phyloP scores from a whole-genome alignment of 2,329 filamentous ascomycete genomes.

The Amauroascus verrucosus region DNA sequence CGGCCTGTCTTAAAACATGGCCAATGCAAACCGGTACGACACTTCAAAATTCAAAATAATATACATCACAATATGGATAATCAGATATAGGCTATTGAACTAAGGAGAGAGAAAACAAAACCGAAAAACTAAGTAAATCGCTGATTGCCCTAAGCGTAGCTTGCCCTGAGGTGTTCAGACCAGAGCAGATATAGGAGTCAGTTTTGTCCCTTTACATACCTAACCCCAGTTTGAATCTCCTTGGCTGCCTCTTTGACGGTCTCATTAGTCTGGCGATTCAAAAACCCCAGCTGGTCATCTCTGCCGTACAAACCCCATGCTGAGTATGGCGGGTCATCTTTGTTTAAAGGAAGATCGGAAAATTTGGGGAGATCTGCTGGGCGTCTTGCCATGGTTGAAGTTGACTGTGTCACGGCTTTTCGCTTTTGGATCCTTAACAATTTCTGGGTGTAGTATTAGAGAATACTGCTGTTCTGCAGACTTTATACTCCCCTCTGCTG shows the following conservation, averaged over 20 bases:
- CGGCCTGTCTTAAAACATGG: background rate
- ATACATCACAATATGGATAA: background rate
- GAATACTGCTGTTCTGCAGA: background rate
- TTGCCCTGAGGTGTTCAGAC: background rate
- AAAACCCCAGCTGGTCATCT: conserved; percentile 49
- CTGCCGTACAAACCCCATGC: conserved; percentile 46
- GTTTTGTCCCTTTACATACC: conserved; percentile 19
- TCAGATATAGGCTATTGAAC: no score
- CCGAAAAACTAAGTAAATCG: no score
- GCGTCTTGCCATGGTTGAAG: conserved; percentile 10
- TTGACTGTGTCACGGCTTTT: no score
- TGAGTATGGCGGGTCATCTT: conserved; percentile 14
- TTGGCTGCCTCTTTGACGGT: conserved; percentile 44
- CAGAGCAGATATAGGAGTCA: background rate
- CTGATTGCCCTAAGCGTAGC: no score
- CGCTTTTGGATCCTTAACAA: no score
- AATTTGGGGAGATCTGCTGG: conserved; percentile 15
- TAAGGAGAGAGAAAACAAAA: no score
- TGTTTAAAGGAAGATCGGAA: conserved; percentile 16
- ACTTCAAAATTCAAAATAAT: background rate
- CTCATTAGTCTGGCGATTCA: conserved; percentile 51
- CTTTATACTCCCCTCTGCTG: background rate
- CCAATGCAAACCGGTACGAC: no score
- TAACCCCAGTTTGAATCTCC: conserved; percentile 46
- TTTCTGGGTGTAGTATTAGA: background rate